A percentile compares a stretch with the other conserved stretches of the same genome.
Evolutionary conservation across 2,329 filamentous ascomycete species (phyloP).

Genomic region (Penicillium freii): DNA sequence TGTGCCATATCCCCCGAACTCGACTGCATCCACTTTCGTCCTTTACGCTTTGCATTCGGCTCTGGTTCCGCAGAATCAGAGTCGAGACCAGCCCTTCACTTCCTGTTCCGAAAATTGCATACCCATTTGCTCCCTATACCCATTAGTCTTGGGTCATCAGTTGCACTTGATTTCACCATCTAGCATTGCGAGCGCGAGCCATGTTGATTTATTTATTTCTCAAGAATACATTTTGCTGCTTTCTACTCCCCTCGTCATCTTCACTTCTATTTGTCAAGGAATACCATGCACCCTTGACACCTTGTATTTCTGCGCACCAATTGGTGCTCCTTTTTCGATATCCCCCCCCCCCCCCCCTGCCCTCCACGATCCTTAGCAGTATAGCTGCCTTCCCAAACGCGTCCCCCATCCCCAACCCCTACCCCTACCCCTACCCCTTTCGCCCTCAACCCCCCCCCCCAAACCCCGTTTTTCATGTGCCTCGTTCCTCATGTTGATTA

Average conservation of each 20-base stretch:
- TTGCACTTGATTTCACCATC: slow-evolving; percentile 40
- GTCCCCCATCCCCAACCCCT: neutral
- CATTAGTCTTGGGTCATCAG: slow-evolving; percentile 31
- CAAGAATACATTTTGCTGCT: slow-evolving; percentile 20
- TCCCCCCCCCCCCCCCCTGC: slow-evolving; percentile 7
- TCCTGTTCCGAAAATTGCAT: slow-evolving; percentile 35
- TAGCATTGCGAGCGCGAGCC: slow-evolving; percentile 50
- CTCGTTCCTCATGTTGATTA: slow-evolving; percentile 6
- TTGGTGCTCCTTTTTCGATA: slow-evolving; percentile 25
- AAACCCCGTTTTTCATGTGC: slow-evolving; percentile 26
- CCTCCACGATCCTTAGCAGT: slow-evolving; percentile 24
- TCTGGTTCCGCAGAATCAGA: slow-evolving; percentile 18
- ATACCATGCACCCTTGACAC: slow-evolving; percentile 4
- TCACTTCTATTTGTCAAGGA: slow-evolving; percentile 22
- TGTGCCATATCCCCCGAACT: slow-evolving; percentile 19
- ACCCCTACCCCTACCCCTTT: neutral
- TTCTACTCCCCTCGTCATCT: slow-evolving; percentile 10
- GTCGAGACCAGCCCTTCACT: slow-evolving; percentile 24
- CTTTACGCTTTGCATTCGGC: slow-evolving; percentile 24
- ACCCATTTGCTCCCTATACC: slow-evolving; percentile 35
- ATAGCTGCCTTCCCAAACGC: slow-evolving; percentile 14
- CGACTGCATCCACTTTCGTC: slow-evolving; percentile 12
- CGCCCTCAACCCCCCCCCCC: neutral
- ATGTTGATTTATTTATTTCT: slow-evolving; percentile 30
- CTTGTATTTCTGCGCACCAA: slow-evolving; percentile 22